These are phyloP conservation scores for Stropharia rugosoannulata DNA, from an alignment of 768 basidiomycete species.

Conservation along the genomic window DNA sequence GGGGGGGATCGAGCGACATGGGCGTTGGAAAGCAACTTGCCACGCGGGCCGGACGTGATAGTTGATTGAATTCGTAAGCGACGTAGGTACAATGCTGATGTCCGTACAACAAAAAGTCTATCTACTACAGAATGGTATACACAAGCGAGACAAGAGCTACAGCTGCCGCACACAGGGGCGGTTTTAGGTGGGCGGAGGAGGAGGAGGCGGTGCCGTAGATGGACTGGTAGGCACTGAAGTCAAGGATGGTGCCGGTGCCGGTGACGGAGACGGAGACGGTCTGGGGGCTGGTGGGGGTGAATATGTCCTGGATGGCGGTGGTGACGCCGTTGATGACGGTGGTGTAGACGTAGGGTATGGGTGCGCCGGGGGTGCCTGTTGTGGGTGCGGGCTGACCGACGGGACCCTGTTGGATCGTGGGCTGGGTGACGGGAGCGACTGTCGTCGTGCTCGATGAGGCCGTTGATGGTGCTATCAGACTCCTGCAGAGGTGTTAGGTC, in stretches of 20 bases:
- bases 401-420: constrained; percentile 40
- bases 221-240: constrained; percentile 30
- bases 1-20: constrained; percentile 19
- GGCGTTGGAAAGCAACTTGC: neutral
- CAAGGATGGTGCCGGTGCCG: constrained; percentile 32
- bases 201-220: constrained; percentile 21
- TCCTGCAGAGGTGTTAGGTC: constrained; percentile 8
- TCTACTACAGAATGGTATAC: neutral
- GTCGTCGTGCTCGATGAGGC: constrained; percentile 8
- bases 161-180: neutral
- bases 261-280: constrained; percentile 23
- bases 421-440: constrained; percentile 10
- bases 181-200: neutral
- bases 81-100: neutral
- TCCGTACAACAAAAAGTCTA: too few species aligned
- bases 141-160: neutral
- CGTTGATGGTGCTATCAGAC: constrained; percentile 13
- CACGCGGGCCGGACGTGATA: neutral
- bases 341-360: constrained; percentile 51
- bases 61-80: constrained; percentile 1
- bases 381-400: constrained; percentile 53
- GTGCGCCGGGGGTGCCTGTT: constrained; percentile 38
- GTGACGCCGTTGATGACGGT: constrained; percentile 41
- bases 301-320: constrained; percentile 30
- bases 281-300: constrained; percentile 38